Evolutionary conservation across 2,329 filamentous ascomycete genomes (phyloP).

Genomic region (Drechmeria coniospora): DNA sequence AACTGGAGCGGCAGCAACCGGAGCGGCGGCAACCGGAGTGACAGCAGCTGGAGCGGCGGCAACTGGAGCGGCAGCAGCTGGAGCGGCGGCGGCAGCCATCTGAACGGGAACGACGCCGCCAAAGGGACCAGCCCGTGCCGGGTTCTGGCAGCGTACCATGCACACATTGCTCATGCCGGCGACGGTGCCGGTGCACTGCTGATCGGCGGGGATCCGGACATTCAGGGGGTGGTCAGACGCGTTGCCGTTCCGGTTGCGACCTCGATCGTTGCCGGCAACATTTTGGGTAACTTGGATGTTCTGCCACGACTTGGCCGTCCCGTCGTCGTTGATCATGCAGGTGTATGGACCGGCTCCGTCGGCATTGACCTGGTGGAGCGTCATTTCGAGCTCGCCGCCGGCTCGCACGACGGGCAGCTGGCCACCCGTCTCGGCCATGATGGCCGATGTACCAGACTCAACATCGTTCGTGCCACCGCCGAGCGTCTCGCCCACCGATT

Average conservation of each 20-base stretch:
- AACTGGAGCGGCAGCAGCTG: background rate
- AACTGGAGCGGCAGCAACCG: too few species aligned
- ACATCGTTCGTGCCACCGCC: conserved; percentile 39
- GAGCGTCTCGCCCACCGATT: conserved; percentile 43
- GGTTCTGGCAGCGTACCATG: conserved; percentile 48
- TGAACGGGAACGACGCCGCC: conserved; percentile 34
- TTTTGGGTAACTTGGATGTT: conserved; percentile 35
- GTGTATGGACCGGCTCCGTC: conserved; percentile 52
- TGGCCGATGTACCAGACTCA: conserved; percentile 37
- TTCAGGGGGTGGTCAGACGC: conserved; percentile 33
- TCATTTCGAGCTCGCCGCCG: conserved; percentile 44
- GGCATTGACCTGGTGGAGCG: conserved; percentile 50
- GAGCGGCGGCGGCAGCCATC: background rate
- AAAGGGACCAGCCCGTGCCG: conserved; percentile 44
- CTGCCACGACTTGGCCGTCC: conserved; percentile 35
- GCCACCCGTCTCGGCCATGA: conserved; percentile 41
- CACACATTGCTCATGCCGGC: conserved; percentile 44
- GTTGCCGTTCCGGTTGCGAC: conserved; percentile 27
- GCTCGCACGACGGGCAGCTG: conserved; percentile 41
- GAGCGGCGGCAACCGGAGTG: too few species aligned
- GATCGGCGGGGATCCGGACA: conserved; percentile 38
- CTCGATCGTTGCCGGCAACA: conserved; percentile 12
- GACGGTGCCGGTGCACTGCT: conserved; percentile 43
- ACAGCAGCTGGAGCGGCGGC: background rate
- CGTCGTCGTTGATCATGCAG: conserved; percentile 49